A percentile compares a stretch with the other conserved stretches of the same genome.
Evolutionary conservation across 768 basidiomycete genomes (phyloP).

Genomic region (Lanmaoa rubissima): DNA sequence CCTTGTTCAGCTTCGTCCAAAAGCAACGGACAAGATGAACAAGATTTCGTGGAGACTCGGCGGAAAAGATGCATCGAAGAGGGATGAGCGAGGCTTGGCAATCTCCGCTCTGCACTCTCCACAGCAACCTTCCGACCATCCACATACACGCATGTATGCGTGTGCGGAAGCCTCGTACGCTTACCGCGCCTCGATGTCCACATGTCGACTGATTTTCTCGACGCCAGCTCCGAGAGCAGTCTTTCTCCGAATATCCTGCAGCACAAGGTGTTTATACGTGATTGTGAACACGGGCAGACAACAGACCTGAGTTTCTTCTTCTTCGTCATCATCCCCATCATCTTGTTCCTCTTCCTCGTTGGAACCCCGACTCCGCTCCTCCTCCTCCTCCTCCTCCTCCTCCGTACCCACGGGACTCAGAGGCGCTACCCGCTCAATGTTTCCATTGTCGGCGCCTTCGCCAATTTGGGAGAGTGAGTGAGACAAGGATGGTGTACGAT

Average conservation of each 20-base stretch:
- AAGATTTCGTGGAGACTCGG: not conserved
- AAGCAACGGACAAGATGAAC: not conserved
- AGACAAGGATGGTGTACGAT: not conserved
- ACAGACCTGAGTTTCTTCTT: conserved; percentile 22
- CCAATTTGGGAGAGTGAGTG: conserved; percentile 8
- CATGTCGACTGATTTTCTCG: conserved; percentile 37
- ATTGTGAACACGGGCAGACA: not conserved
- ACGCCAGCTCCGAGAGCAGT: conserved; percentile 36
- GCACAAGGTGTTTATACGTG: conserved; percentile 5
- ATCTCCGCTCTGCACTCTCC: conserved; percentile 8
- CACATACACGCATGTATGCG: not conserved
- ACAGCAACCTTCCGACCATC: not conserved
- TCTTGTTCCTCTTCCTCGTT: conserved; percentile 17
- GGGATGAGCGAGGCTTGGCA: conserved; percentile 3
- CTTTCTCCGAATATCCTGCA: conserved; percentile 28
- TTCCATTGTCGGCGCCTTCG: conserved; percentile 1
- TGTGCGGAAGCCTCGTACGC: not conserved
- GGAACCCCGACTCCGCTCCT: conserved; percentile 1
- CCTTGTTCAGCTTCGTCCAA: not conserved
- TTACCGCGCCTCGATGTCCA: conserved; percentile 21
- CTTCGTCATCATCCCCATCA: conserved; percentile 19
- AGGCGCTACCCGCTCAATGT: not conserved
- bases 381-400: conserved; percentile 13
- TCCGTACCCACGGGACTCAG: conserved; percentile 12
- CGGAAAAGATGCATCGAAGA: conserved; percentile 8